Percentiles rank a stretch among this genome's conserved stretches.
Conservation (phyloP, 2,329 filamentous ascomycete species). For the Venturia carpophila region DNA sequence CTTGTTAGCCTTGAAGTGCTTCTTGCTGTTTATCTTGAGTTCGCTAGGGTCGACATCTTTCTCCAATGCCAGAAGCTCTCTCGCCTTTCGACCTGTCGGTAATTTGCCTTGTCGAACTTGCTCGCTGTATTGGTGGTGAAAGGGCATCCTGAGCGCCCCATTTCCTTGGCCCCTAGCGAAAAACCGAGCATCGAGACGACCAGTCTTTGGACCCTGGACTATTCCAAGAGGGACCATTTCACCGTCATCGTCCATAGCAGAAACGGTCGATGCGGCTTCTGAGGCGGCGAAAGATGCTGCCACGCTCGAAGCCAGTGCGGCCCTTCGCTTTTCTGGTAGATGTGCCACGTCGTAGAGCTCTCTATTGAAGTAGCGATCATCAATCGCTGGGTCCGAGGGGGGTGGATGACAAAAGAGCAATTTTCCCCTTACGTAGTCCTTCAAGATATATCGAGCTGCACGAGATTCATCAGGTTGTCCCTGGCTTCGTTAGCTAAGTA, state of each 20-base stretch:
- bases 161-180: constrained; percentile 60
- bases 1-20: constrained; percentile 70
- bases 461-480: constrained; percentile 91
- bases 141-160: constrained; percentile 65
- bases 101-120: constrained; percentile 64
- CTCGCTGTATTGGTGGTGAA: constrained; percentile 81
- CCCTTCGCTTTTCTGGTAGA: constrained; percentile 72
- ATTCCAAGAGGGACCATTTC: constrained; percentile 39
- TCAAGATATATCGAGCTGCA: constrained; percentile 80
- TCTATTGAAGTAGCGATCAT: constrained; percentile 71
- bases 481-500: background rate
- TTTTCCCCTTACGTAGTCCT: constrained; percentile 97
- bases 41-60: constrained; percentile 78
- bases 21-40: constrained; percentile 60
- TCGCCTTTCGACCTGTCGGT: constrained; percentile 74
- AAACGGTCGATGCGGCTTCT: constrained; percentile 24
- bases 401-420: constrained; percentile 87
- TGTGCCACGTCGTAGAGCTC: constrained; percentile 80
- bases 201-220: constrained; percentile 61
- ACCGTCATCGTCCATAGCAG: constrained; percentile 37
- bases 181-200: constrained; percentile 78
- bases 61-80: constrained; percentile 72
- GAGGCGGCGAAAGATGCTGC: constrained; percentile 14
- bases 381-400: constrained; percentile 55
- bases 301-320: constrained; percentile 43